Base-by-base conservation (phyloP, 768 basidiomycete species). In the Kwoniella pini region DNA sequence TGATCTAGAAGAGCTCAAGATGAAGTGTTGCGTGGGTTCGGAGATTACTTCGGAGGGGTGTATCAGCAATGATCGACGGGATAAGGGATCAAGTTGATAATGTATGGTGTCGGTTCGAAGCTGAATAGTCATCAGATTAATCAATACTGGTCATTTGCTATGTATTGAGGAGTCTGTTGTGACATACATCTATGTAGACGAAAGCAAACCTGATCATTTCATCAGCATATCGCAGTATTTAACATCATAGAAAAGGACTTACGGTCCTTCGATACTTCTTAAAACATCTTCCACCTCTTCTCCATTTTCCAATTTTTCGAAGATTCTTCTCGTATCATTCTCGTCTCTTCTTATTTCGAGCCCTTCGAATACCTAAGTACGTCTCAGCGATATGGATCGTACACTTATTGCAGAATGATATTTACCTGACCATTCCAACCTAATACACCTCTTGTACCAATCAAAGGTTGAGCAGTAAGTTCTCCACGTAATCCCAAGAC, bases 371-470 rank as follows among this genome's bases (percentile, higher is more conserved):
- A 78, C 66, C 69, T 70, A 42, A 28, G 4, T 45, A 9, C 52
- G n/a, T 10, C 26, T 53, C 59, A 51, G 24, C 54, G n/a, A 9
- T 19, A 36, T 9, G 27, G 24, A 39, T 17, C 42, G n/a, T 17
- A 26, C n/a, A n/a, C n/a, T n/a, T n/a, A n/a, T n/a, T n/a, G n/a
- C n/a, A 38, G 11, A 51, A 31, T 13, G 3, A 11, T 5, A 48
- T 60, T 21, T 44, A 70, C 68, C 64, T 78, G 77, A 12, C 77
- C 77, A 56, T 78, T 78, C 74, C 75, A 77, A 17, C 66, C 72
- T 17, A 78, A 57, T 4, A 75, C 62, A 3, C 73, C 74, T 24
- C 68, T 38, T 10, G 62, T 36, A 1, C 68, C 71, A 0, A 75
- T 52, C 11, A 78, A n/a, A 1, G 77, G 77, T 50, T 78, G 77